These are phyloP conservation scores for Trichoderma virens DNA, from an alignment of 495 filamentous ascomycete species.

Conservation along the genomic window DNA sequence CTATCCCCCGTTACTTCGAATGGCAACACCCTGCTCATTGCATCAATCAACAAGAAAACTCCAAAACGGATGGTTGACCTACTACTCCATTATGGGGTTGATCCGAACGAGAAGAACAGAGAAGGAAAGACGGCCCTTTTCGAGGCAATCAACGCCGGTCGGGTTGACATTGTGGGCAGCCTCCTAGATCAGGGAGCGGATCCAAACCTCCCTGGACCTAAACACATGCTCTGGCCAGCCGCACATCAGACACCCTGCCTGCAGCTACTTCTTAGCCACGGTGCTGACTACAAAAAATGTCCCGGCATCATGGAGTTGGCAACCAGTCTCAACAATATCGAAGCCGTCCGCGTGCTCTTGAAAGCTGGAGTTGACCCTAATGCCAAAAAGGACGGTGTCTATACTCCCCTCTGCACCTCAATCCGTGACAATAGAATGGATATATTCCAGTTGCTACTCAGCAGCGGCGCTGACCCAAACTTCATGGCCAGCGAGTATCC, in stretches of 20 bases:
- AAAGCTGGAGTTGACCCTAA: constrained; percentile 44
- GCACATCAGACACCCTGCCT: constrained; percentile 32
- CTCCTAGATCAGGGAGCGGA: constrained; percentile 22
- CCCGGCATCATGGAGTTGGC: constrained; percentile 44
- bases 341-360: constrained; percentile 43
- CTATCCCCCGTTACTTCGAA: constrained; percentile 31
- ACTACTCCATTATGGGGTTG: constrained; percentile 39
- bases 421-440: constrained; percentile 46
- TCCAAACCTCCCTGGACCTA: constrained; percentile 42
- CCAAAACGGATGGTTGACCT: constrained; percentile 36
- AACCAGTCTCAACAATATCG: constrained; percentile 37
- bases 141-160: constrained; percentile 30
- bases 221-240: constrained; percentile 43
- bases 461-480: constrained; percentile 46
- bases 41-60: constrained; percentile 38
- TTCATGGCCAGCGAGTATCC: constrained; percentile 46
- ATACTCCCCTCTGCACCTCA: constrained; percentile 48
- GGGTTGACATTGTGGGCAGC: constrained; percentile 23
- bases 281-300: constrained; percentile 36
- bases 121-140: constrained; percentile 44
- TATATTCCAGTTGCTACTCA: constrained; percentile 43
- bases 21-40: constrained; percentile 40
- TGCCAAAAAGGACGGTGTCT: constrained; percentile 47
- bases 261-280: constrained; percentile 31
- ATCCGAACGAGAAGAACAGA: constrained; percentile 44